phyloP scores from a whole-genome alignment of 2,329 filamentous ascomycete species.

The Thielaviopsis ethacetica region DNA sequence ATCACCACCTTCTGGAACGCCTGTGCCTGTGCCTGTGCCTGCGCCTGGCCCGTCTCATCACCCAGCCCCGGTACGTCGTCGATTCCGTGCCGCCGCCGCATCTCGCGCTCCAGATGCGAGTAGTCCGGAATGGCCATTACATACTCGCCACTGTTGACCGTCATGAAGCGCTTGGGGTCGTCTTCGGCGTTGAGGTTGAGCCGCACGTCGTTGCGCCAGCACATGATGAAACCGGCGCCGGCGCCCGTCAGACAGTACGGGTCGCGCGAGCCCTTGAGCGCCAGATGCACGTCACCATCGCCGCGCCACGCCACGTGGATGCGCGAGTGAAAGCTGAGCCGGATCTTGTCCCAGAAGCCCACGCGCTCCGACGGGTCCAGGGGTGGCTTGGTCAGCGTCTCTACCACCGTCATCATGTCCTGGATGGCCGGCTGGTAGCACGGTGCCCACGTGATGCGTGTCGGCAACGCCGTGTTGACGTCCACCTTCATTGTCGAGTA shows the following conservation, averaged over 20 bases:
- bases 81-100: slow-evolving; percentile 32
- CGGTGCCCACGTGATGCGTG: slow-evolving; percentile 89
- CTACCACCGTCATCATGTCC: slow-evolving; percentile 99
- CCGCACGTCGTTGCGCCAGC: slow-evolving; percentile 86
- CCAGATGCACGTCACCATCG: slow-evolving; percentile 86
- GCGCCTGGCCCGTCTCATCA: not conserved
- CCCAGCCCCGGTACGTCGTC: slow-evolving; percentile 22
- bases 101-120: slow-evolving; percentile 66
- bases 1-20: slow-evolving; percentile 96
- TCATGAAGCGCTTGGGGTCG: slow-evolving; percentile 87
- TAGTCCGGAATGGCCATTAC: slow-evolving; percentile 90
- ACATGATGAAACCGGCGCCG: slow-evolving; percentile 93
- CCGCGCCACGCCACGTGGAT: slow-evolving; percentile 84
- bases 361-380: slow-evolving; percentile 85
- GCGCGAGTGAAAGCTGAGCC: slow-evolving; percentile 83
- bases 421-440: slow-evolving; percentile 97
- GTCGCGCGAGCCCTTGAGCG: slow-evolving; percentile 80
- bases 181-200: slow-evolving; percentile 74
- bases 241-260: slow-evolving; percentile 86
- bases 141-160: slow-evolving; percentile 87
- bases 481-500: slow-evolving; percentile 86
- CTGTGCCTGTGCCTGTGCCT: slow-evolving; percentile 24
- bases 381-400: slow-evolving; percentile 92
- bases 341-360: slow-evolving; percentile 98
- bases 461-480: slow-evolving; percentile 84